A percentile compares a stretch with the other conserved stretches of the same genome.
These are phyloP conservation scores for Lasiosphaeriaceae sp. DNA, from an alignment of 495 filamentous ascomycete genomes.

Conservation along the genomic window DNA sequence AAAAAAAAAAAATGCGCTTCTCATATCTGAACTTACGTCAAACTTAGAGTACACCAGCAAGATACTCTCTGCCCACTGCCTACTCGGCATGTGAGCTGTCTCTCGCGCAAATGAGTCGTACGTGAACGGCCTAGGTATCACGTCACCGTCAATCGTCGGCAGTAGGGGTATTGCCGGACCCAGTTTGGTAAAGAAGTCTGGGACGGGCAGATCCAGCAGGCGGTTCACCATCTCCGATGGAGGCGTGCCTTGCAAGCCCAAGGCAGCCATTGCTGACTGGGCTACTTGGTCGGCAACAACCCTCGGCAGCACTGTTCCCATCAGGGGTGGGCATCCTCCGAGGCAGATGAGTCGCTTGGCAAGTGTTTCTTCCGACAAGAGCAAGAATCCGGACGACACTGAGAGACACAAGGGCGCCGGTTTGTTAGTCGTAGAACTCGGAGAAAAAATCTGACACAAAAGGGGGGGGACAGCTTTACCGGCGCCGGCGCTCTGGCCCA, in stretches of 20 bases:
- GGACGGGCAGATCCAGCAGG: not conserved
- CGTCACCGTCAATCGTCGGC: slow-evolving; percentile 1
- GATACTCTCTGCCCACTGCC: not conserved
- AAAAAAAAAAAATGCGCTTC: not conserved
- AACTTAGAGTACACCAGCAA: not conserved
- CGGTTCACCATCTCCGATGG: not conserved
- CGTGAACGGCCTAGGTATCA: not conserved
- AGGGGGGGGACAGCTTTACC: not conserved
- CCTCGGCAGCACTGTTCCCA: not conserved
- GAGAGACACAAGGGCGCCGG: not conserved
- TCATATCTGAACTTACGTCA: not conserved
- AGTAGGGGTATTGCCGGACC: not conserved
- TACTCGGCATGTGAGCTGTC: not conserved
- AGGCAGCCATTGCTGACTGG: not conserved
- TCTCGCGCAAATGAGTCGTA: not conserved
- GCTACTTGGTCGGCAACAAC: not conserved
- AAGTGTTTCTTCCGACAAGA: not conserved
- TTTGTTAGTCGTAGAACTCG: too few relatives aligned
- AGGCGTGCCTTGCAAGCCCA: not conserved
- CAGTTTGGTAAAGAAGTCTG: not conserved
- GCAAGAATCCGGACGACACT: not conserved
- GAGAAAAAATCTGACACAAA: not conserved
- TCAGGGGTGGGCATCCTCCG: not conserved
- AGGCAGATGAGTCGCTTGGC: not conserved
- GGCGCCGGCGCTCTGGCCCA: slow-evolving; percentile 47